Percentiles rank a stretch among this genome's conserved stretches.
Evolutionary conservation across 2,329 filamentous ascomycete genomes (phyloP).

Genomic region (Decorospora gaudefroyi): DNA sequence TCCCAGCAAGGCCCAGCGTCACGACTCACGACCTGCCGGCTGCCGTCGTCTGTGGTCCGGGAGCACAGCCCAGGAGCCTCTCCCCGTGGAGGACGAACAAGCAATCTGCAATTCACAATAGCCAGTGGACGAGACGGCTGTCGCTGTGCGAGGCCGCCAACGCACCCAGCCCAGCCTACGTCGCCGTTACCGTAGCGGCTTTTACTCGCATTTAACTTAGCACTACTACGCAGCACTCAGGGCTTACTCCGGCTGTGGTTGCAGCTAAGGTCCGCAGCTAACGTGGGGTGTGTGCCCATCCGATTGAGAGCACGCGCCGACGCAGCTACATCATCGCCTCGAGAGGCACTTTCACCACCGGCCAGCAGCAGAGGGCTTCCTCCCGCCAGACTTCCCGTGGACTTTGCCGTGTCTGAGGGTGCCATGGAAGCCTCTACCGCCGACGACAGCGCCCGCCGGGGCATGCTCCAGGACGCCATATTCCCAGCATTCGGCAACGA

Average conservation of each 20-base stretch:
- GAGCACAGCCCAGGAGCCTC: conserved; percentile 8
- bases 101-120: conserved; percentile 17
- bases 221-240: conserved; percentile 7
- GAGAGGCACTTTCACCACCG: conserved; percentile 38
- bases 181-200: no score
- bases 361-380: conserved; percentile 26
- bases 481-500: conserved; percentile 67
- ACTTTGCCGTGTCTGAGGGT: conserved; percentile 69
- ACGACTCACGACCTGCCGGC: conserved; percentile 26
- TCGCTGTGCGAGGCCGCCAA: conserved; percentile 7
- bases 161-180: background rate
- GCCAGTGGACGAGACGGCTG: conserved; percentile 7
- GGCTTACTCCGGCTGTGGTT: conserved; percentile 25
- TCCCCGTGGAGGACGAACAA: conserved; percentile 23
- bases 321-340: conserved; percentile 43
- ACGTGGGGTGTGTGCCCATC: conserved; percentile 37
- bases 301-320: conserved; percentile 37
- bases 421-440: conserved; percentile 50
- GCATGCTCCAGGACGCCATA: conserved; percentile 65
- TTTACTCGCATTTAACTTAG: no score
- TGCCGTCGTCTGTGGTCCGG: conserved; percentile 28
- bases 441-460: conserved; percentile 51
- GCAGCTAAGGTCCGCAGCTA: conserved; percentile 26
- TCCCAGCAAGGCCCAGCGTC: conserved; percentile 15
- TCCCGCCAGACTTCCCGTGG: conserved; percentile 65